Conservation (phyloP, 495 filamentous ascomycete species). For the Trypethelium eluteriae region DNA sequence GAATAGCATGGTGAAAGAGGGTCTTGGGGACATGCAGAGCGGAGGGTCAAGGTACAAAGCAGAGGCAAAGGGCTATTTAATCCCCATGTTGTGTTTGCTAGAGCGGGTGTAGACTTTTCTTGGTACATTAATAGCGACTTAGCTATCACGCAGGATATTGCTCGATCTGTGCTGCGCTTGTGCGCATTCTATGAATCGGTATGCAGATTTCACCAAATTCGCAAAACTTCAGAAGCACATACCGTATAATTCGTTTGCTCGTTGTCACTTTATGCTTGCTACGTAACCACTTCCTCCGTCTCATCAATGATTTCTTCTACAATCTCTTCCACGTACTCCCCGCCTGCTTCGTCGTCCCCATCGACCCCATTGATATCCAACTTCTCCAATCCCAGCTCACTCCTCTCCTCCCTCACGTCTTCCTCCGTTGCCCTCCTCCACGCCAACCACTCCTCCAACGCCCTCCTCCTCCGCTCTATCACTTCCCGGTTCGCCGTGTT, state of each 20-base stretch:
- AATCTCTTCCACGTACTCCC: conserved; percentile 75
- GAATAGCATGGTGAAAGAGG: too few species aligned
- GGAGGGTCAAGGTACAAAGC: too few species aligned
- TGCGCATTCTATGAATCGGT: too few species aligned
- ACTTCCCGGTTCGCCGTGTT: conserved; percentile 88
- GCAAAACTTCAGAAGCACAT: background rate
- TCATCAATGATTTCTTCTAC: conserved; percentile 61
- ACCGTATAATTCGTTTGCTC: background rate
- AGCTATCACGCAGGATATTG: background rate
- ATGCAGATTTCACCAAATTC: background rate
- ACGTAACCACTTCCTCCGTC: conserved; percentile 67
- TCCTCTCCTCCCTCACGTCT: conserved; percentile 64
- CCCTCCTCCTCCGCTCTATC: conserved; percentile 72
- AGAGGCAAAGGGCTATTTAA: too few species aligned
- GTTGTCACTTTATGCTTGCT: background rate
- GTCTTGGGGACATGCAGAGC: too few species aligned
- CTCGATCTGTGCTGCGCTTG: too few species aligned
- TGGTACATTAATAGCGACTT: background rate
- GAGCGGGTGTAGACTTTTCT: too few species aligned
- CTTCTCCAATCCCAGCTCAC: conserved; percentile 56
- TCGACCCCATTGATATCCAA: conserved; percentile 56
- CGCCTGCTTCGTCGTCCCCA: conserved; percentile 80
- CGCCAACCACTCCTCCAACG: conserved; percentile 82
- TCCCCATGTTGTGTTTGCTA: too few species aligned
- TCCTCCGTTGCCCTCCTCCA: conserved; percentile 72